Evolutionary conservation across 2,329 filamentous ascomycete species (phyloP), one percentile per base, ranked within the genome.

Genomic region (Chlorencoelia australis): DNA sequence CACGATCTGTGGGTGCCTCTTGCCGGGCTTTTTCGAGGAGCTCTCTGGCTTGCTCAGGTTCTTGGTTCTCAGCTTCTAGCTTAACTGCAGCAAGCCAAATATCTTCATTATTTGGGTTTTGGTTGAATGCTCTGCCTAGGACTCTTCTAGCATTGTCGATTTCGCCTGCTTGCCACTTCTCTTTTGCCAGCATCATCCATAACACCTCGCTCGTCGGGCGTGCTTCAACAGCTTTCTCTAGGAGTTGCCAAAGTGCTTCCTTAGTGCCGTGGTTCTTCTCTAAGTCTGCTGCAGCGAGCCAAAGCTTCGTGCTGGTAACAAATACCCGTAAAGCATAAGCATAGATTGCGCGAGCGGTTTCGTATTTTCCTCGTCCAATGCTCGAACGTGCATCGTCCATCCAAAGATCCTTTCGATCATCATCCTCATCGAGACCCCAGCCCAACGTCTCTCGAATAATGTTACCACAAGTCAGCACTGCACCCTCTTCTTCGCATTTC

Each of bases 1-100:
- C 88, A 30, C 91, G 82, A 55, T 96, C 91, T 0, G 91, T 98
- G 2, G 88, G 85, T 1, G 91, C 88, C 58, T 94, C 82, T 40
- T 83, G 76, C 37, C 91, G 78, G 15, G 91, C 91, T 9, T 82
- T 82, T 35, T 78, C 74, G 25, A 98, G 71, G 16, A 98, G 74
- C 42, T 82, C 75, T 29, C 88, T 72, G 1, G 91, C 91, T 55
- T 91, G 78, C 24, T 87, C 82, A 26, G 75, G 79, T 52, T 94
- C 78, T 28, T 79, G 74, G 43, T 86, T 89, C 53, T 96, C 88
- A 1, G 91, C 86, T 61, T 98, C 91, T 19, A 98, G 75, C 59
- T 95, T 94, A 47, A 98, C 91, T 30, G 91, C 91, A 11, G 88
- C 84, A 31, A 95, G 78, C 82, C 91, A 98, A 47, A 98, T 95